A percentile compares a stretch with the other conserved stretches of the same genome.
Evolutionary conservation across 495 filamentous ascomycete species (phyloP).

Genomic region (Lindgomyces ingoldianus): DNA sequence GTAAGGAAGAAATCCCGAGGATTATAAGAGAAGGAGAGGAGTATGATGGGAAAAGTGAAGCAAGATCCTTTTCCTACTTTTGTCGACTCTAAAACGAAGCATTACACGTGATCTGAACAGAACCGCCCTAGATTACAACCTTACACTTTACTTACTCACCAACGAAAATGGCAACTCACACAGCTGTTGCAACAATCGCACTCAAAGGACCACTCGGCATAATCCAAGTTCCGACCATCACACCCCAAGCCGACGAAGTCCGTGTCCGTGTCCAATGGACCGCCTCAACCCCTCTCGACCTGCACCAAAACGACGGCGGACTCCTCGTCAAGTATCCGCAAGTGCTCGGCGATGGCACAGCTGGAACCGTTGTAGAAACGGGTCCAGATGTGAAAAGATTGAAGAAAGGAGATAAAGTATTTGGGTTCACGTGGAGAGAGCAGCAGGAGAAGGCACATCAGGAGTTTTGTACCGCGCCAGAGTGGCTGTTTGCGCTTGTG

Average conservation of each 20-base stretch:
- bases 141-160: background rate
- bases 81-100: too few relatives aligned
- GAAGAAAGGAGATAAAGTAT: slow-evolving; percentile 49
- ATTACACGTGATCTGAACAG: background rate
- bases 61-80: too few relatives aligned
- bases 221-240: slow-evolving; percentile 21
- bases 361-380: slow-evolving; percentile 50
- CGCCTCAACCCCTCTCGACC: slow-evolving; percentile 55
- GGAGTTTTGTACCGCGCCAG: slow-evolving; percentile 26
- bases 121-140: background rate
- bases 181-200: slow-evolving; percentile 25
- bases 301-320: slow-evolving; percentile 57
- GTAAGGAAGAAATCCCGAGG: background rate
- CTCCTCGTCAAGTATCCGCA: slow-evolving; percentile 48
- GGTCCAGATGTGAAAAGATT: slow-evolving; percentile 47
- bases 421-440: slow-evolving; percentile 51
- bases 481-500: slow-evolving; percentile 41
- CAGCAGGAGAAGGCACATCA: slow-evolving; percentile 50
- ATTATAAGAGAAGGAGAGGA: too few relatives aligned
- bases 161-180: slow-evolving; percentile 33
- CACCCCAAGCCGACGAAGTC: slow-evolving; percentile 21
- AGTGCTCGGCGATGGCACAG: slow-evolving; percentile 45
- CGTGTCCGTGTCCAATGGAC: slow-evolving; percentile 48
- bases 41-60: too few relatives aligned
- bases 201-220: slow-evolving; percentile 18